These are phyloP conservation scores for Globisporangium cederbergense DNA, from an alignment of 352 stramenopile species.

Conservation along the genomic window DNA sequence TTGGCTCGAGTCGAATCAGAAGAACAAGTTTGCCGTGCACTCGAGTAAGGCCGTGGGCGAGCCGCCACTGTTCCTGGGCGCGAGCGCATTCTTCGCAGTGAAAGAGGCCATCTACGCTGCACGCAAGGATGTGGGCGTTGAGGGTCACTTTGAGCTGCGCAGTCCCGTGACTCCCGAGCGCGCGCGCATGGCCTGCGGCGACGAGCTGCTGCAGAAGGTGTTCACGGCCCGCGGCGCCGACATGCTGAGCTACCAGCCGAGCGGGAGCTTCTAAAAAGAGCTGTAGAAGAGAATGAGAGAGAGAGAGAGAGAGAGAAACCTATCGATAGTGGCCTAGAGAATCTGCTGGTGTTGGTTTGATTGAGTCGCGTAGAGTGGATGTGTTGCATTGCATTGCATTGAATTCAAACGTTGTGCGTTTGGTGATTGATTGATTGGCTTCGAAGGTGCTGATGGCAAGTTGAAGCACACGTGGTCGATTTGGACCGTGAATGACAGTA, in stretches of 20 bases:
- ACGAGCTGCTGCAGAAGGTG: slow-evolving; percentile 66
- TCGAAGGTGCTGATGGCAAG: not conserved
- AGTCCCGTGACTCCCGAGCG: slow-evolving; percentile 81
- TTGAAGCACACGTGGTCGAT: not conserved
- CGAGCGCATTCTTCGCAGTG: slow-evolving; percentile 94
- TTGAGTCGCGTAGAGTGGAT: too few species aligned
- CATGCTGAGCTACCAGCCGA: slow-evolving; percentile 57
- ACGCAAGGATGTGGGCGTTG: slow-evolving; percentile 53
- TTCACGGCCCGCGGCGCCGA: slow-evolving; percentile 58
- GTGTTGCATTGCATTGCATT: too few species aligned
- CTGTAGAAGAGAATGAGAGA: not conserved
- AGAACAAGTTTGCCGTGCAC: slow-evolving; percentile 95
- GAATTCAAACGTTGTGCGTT: too few species aligned
- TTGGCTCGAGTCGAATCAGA: slow-evolving; percentile 89
- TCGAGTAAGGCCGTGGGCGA: slow-evolving; percentile 96
- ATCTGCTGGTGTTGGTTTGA: not conserved
- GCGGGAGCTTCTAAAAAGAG: slow-evolving; percentile 51
- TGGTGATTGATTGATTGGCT: too few species aligned
- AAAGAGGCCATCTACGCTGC: slow-evolving; percentile 92
- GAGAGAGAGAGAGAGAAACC: slow-evolving; percentile 15
- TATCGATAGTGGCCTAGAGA: not conserved
- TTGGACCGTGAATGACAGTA: not conserved
- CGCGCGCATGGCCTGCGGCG: slow-evolving; percentile 79
- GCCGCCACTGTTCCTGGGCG: slow-evolving; percentile 93
- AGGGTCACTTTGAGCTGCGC: slow-evolving; percentile 68